Conservation (phyloP, 1,139 yeast genomes). For the Sugiyamaella novakii region DNA sequence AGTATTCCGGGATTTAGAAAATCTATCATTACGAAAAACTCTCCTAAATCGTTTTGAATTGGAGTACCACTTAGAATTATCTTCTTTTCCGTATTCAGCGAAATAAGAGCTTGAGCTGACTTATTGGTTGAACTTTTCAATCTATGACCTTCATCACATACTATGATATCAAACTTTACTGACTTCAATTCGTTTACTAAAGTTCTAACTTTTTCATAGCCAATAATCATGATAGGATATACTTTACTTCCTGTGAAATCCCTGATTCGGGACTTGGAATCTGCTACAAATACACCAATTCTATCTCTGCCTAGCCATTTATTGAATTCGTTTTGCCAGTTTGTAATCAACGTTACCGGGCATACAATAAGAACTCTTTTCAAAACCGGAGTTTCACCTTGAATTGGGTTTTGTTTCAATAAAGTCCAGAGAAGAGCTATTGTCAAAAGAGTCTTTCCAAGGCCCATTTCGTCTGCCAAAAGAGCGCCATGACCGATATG, state of each 20-base stretch:
- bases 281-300: constrained; percentile 46
- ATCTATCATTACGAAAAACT: constrained; percentile 77
- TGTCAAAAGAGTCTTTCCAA: constrained; percentile 90
- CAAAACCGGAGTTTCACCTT: constrained; percentile 46
- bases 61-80: constrained; percentile 89
- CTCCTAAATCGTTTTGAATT: constrained; percentile 85
- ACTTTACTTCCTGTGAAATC: constrained; percentile 68
- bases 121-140: constrained; percentile 66
- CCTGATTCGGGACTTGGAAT: constrained; percentile 53
- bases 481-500: constrained; percentile 71
- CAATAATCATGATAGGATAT: constrained; percentile 80
- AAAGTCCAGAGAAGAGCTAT: constrained; percentile 84
- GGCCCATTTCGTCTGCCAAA: constrained; percentile 96
- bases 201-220: constrained; percentile 77
- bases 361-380: constrained; percentile 77
- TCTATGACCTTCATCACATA: constrained; percentile 96
- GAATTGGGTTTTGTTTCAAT: constrained; percentile 67
- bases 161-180: constrained; percentile 65
- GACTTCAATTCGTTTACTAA: constrained; percentile 56
- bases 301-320: constrained; percentile 83
- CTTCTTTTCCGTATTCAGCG: constrained; percentile 57
- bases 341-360: constrained; percentile 84
- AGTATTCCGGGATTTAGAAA: constrained; percentile 83
- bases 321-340: constrained; percentile 86
- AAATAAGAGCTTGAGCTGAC: constrained; percentile 62